Percentiles rank a stretch among this genome's conserved stretches.
Conservation (phyloP, 768 basidiomycete species). For the Calocybe cyanea region DNA sequence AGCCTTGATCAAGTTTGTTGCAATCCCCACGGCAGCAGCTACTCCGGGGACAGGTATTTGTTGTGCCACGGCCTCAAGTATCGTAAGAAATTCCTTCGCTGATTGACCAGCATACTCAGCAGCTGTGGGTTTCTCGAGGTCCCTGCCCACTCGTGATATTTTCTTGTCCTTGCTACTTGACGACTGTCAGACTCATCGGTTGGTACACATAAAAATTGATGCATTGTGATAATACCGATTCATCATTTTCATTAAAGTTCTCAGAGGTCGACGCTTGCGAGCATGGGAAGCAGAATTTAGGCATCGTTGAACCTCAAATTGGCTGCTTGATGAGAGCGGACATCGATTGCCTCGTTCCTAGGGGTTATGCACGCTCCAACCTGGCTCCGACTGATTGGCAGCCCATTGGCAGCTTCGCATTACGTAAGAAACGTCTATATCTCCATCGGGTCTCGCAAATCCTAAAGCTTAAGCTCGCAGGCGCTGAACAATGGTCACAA, state of each 20-base stretch:
- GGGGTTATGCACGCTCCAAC: no score
- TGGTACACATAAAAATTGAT: background rate
- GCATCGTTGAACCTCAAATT: no score
- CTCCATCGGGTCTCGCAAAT: no score
- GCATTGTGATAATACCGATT: background rate
- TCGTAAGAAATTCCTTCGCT: slow-evolving; percentile 4
- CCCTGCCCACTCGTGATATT: no score
- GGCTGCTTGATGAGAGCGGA: no score
- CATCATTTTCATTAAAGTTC: background rate
- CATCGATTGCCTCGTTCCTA: no score
- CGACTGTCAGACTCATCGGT: no score
- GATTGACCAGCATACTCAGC: slow-evolving; percentile 7
- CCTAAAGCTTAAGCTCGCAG: no score
- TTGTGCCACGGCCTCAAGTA: slow-evolving; percentile 5
- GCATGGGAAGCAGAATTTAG: background rate
- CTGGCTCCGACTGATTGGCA: no score
- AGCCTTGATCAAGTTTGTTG: slow-evolving; percentile 5
- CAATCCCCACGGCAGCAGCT: slow-evolving; percentile 1
- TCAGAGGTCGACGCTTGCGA: background rate
- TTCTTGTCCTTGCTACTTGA: background rate
- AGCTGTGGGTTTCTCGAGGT: background rate
- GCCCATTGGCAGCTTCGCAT: no score
- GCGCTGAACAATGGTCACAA: no score
- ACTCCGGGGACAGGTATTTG: slow-evolving; percentile 6
- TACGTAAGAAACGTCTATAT: no score